Evolutionary conservation across 2,329 filamentous ascomycete species (phyloP), one percentile per base, ranked within the genome.

Genomic region (Ophiostoma tasmaniense): DNA sequence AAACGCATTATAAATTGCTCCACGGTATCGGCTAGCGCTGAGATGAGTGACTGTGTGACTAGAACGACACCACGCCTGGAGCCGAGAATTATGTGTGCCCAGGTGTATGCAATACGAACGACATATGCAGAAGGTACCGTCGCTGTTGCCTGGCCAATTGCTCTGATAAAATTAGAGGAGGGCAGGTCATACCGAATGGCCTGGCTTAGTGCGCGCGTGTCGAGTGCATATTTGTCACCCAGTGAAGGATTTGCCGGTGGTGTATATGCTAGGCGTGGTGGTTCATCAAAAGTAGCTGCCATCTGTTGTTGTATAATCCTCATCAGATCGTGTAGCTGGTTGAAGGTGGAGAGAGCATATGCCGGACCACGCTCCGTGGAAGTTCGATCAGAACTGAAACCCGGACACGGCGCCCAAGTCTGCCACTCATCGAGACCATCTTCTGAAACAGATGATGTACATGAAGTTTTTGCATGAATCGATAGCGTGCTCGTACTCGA

Each of bases 351-450:
- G n/a, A 80, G 69, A 3, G 79, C 76, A 45, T 80, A 78, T 1
- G 76, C 76, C 1, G 76, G 74, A 37, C 71, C 76, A 25, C 75
- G 73, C 20, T 73, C 74, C 71, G 3, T 70, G 45, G 28, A 66
- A 11, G 30, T 37, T 3, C 42, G 35, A 10, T 62, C 55, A 68
- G 28, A 71, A 4, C 79, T 78, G 66, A 81, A 80, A 2, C 76
- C 79, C 3, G 75, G 73, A 70, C 81, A 81, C 33, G 87, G 84
- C 22, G 82, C 81, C 90, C 90, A 92, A 1, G 88, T 86, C 72
- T 90, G 87, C 89, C 89, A 92, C 78, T 92, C 89, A 74, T 92
- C 90, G 25, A 89, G 78, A 1, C 88, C 88, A 73, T 90, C 87
- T 75, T 90, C 88, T 2, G 78, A 76, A 2, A 71, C 25, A 5